Conservation (phyloP, 345 rosid species). For the Cardamine occulta region DNA sequence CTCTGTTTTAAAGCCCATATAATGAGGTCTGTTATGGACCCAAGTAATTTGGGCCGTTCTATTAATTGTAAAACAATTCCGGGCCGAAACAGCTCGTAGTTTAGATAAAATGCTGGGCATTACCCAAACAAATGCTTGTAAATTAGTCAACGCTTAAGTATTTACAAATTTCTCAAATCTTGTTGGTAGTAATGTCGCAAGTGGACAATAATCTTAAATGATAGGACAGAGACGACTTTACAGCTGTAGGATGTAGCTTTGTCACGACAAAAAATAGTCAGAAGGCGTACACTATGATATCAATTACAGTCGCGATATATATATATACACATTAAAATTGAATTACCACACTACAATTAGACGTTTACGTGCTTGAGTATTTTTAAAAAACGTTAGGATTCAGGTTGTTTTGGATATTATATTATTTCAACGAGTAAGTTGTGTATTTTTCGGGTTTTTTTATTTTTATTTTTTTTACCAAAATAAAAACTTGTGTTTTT, state of each 20-base stretch:
- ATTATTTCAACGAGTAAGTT: neutral
- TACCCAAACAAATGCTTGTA: neutral
- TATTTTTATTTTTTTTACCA: too few relatives aligned
- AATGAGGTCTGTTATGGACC: neutral
- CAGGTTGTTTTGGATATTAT: neutral
- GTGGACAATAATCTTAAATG: constrained; percentile 31
- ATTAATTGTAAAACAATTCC: neutral
- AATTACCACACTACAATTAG: neutral
- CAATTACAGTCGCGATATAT: neutral
- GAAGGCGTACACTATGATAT: constrained; percentile 11
- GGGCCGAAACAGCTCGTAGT: neutral
- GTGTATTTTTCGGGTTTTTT: neutral
- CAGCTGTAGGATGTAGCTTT: constrained; percentile 42
- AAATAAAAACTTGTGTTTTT: too few relatives aligned
- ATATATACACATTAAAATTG: neutral
- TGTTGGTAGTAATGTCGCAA: constrained; percentile 1
- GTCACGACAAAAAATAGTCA: constrained; percentile 30
- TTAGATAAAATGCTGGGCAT: neutral
- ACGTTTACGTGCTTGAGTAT: neutral
- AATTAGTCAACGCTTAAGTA: constrained; percentile 25
- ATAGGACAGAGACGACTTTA: constrained; percentile 24
- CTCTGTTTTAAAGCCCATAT: neutral
- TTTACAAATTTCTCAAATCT: neutral
- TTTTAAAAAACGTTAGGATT: neutral
- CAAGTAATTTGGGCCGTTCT: neutral